Percentiles rank a stretch among this genome's conserved stretches.
Evolutionary conservation across 805 yeast species (phyloP).

Genomic region (Candida odintsovae): DNA sequence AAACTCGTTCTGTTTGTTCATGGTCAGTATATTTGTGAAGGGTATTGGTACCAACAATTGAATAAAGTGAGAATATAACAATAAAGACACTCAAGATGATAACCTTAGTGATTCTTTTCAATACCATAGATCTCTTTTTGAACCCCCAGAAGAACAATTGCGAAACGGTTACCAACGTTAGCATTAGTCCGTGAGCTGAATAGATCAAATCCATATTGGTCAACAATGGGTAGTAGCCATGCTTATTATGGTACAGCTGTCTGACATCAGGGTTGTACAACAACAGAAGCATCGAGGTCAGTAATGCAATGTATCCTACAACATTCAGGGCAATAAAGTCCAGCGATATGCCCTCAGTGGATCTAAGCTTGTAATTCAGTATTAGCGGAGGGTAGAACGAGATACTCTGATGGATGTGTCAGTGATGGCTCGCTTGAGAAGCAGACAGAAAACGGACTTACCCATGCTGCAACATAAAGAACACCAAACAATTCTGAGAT

Average conservation of each 20-base stretch:
- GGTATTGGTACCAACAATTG: conserved; percentile 8
- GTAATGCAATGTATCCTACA: conserved; percentile 40
- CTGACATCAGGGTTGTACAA: conserved; percentile 30
- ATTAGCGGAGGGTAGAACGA: conserved; percentile 46
- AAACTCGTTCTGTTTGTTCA: not conserved
- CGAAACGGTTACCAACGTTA: conserved; percentile 34
- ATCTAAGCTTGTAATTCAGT: conserved; percentile 32
- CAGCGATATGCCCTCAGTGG: conserved; percentile 44
- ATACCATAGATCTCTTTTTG: conserved; percentile 13
- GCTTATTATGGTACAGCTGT: conserved; percentile 22
- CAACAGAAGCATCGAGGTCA: conserved; percentile 38
- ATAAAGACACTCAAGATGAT: conserved; percentile 11
- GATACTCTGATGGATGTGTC: conserved; percentile 28
- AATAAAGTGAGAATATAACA: conserved; percentile 4
- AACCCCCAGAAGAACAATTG: conserved; percentile 31
- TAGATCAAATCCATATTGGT: conserved; percentile 41
- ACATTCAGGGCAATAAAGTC: conserved; percentile 43
- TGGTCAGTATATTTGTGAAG: conserved; percentile 3
- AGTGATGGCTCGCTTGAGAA: not conserved
- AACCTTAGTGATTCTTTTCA: conserved; percentile 16
- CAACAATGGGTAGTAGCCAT: conserved; percentile 35
- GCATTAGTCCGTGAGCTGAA: conserved; percentile 39
- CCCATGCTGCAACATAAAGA: conserved; percentile 36
- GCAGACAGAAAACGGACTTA: conserved; percentile 6
- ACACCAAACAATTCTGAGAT: conserved; percentile 27